Conservation (phyloP, 164 flowering plant genomes). For the Cinnamomum micranthum region DNA sequence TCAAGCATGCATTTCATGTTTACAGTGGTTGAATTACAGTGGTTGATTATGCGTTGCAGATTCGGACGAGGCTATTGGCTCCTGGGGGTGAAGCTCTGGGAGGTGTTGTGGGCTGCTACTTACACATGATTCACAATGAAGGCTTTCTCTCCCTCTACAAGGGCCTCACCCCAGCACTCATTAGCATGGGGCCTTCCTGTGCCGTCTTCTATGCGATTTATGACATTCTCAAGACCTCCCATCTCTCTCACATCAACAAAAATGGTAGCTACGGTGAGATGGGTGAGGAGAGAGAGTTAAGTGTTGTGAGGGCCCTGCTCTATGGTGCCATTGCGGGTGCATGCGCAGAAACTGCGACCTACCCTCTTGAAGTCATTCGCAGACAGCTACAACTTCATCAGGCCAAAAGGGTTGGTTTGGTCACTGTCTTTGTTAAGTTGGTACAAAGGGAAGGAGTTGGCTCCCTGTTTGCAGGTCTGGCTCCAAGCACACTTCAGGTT, state of each 20-base stretch:
- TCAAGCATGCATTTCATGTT: too few relatives aligned
- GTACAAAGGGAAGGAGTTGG: conserved; percentile 11
- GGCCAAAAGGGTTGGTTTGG: conserved; percentile 3
- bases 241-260: conserved; percentile 2
- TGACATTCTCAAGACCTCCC: conserved; percentile 15
- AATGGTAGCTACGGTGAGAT: background rate
- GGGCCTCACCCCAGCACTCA: conserved; percentile 19
- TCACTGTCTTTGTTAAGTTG: conserved; percentile 10
- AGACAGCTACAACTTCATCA: conserved; percentile 18
- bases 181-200: conserved; percentile 17
- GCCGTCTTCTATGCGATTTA: conserved; percentile 15
- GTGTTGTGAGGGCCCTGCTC: conserved; percentile 7
- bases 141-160: conserved; percentile 19
- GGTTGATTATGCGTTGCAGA: conserved; percentile 7
- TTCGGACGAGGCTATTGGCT: conserved; percentile 16
- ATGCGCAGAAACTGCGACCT: conserved; percentile 14
- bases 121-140: conserved; percentile 14
- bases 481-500: conserved; percentile 20
- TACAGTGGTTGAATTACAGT: background rate
- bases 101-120: conserved; percentile 11
- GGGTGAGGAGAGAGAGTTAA: background rate
- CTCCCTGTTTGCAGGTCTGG: conserved; percentile 16
- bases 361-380: conserved; percentile 18
- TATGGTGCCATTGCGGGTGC: conserved; percentile 19
- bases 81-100: conserved; percentile 18